Evolutionary conservation across 1,284 basidiomycete species (phyloP), one percentile per base, ranked within the genome.

Genomic region (Mycosarcoma mackinlayi): DNA sequence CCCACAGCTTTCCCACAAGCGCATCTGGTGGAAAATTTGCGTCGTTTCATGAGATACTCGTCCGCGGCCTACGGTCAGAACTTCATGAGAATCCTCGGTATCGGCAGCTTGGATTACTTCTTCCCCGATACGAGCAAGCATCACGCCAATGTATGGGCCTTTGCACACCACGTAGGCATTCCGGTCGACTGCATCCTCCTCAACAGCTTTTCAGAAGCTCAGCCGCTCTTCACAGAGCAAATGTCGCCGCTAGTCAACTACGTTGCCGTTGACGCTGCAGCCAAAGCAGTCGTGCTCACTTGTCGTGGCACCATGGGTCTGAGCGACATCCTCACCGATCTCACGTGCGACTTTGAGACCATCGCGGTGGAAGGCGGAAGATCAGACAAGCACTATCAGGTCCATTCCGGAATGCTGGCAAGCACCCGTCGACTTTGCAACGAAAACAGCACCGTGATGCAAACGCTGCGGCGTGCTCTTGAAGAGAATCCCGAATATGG

Each of bases 251-350:
- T 86, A 6, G 84, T 85, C 11, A 83, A 84, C 71, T 85, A 84
- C 56, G 81, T 87, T 27, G 83, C 85, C 2, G 83, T 86, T 23
- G 86, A 86, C 56, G 85, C 86, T 57, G 73, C 77, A 1, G 62
- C 83, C 19, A 73, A 84, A 60, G 84, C 85, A 0, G 80, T 86
- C 28, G 84, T 85, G 14, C 69, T 86, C 70, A 85, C 85, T 13
- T 86, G 86, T 61, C 82, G 86, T 10, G 86, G 86, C 6, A 86
- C 86, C 2, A 80, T 86, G 31, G 83, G 71, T 19, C 77, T 87
- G 0, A 85, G 84, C 11, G 86, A 87, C 67, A 83, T 86, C 14
- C 82, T 87, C n/a, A 84, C 85, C 37, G 86, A 87, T 63, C 80
- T 87, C 4, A 86, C 85, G 0, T 86, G 85, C 77, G 82, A 83